phyloP scores from a whole-genome alignment of 768 basidiomycete genomes.

The Termitomyces sp. region DNA sequence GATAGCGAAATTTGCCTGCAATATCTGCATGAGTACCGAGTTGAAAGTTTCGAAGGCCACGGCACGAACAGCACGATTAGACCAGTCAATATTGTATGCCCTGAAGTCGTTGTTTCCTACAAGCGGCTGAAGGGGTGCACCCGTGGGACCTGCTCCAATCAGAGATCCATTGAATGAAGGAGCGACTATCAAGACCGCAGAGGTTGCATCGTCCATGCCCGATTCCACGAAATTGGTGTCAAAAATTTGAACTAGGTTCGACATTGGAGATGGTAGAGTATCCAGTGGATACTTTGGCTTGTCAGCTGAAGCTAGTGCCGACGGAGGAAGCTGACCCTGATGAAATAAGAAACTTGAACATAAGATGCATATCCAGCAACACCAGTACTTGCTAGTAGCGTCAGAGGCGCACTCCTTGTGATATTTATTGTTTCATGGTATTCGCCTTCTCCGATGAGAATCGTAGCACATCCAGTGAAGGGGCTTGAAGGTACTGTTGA shows the following conservation, averaged over 20 bases:
- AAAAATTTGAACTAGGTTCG: constrained; percentile 54
- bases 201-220: constrained; percentile 49
- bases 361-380: background rate
- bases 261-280: constrained; percentile 40
- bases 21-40: background rate
- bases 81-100: constrained; percentile 62
- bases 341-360: constrained; percentile 1
- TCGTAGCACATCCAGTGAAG: constrained; percentile 29
- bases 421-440: constrained; percentile 59
- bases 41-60: background rate
- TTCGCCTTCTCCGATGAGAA: constrained; percentile 52
- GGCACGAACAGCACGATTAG: constrained; percentile 54
- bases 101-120: constrained; percentile 57
- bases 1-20: constrained; percentile 48
- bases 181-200: constrained; percentile 51
- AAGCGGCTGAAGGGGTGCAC: constrained; percentile 43
- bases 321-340: constrained; percentile 47
- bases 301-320: constrained; percentile 23
- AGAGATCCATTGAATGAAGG: constrained; percentile 52
- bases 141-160: constrained; percentile 55
- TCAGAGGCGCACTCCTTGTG: constrained; percentile 46
- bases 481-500: constrained; percentile 26
- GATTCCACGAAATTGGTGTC: constrained; percentile 35
- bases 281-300: constrained; percentile 25
- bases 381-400: constrained; percentile 38